Base-by-base conservation (phyloP, 805 yeast genomes). In the Scheffersomyces coipomensis region DNA sequence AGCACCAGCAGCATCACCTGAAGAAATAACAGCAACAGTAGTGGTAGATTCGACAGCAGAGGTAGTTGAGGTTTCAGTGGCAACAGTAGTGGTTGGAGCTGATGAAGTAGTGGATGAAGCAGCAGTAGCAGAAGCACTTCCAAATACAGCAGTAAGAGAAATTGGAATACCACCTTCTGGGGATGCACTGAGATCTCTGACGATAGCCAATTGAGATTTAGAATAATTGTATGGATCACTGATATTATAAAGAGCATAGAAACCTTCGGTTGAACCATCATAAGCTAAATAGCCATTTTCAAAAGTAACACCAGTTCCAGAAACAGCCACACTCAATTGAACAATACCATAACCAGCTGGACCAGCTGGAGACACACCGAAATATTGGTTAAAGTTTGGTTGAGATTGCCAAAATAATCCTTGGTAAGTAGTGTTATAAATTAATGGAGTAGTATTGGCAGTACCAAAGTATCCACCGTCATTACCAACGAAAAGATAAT, bases 1-100 rank as follows among this genome's bases (percentile, higher is more conserved):
- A 5, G 29, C 16, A 19, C 38, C 33, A 56, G 62, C 62, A 52
- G 64, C 66, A 43, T 62, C 68, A 47, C 57, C 61, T 50, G 62
- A 68, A 44, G 62, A 66, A 44, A 58, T 58, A 54, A 63, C 68
- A 38, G 56, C 69, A 43, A 54, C 55, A n/a, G 48, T 46, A 26
- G 33, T 33, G 10, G 40, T 22, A 8, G 37, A 29, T 26, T 52
- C 45, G 23, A 53, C 38, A 17, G 48, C 50, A 41, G 48, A 54
- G 38, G 39, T 34, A 24, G 27, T 24, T 15, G 30, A n/a, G n/a
- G n/a, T n/a, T n/a, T n/a, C n/a, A n/a, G n/a, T n/a, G n/a, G n/a
- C n/a, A n/a, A n/a, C n/a, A 27, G 18, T 27, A 2, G 35, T 12
- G 19, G 34, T 12, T 24, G 37, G 34, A 27, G 27, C 33, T n/a